Evolutionary conservation across 1,284 basidiomycete genomes (phyloP).

Genomic region (Leccinum fallax): DNA sequence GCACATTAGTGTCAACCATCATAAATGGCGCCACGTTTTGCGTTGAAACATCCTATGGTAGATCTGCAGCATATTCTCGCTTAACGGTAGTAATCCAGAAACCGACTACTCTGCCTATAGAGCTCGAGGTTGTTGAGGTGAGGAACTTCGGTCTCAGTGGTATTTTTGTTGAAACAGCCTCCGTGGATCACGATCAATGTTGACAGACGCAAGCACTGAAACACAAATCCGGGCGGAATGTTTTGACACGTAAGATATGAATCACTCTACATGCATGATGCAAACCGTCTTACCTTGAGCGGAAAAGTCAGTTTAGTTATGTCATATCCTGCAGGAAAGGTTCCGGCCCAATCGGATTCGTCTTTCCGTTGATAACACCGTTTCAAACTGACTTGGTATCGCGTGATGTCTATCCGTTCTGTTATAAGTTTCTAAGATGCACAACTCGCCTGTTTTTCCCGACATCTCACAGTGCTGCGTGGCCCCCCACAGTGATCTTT

Average conservation of each 20-base stretch:
- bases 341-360: not conserved
- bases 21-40: constrained; percentile 50
- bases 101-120: constrained; percentile 49
- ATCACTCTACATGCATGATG: not conserved
- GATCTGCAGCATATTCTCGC: constrained; percentile 9
- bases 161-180: constrained; percentile 49
- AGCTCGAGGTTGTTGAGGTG: constrained; percentile 36
- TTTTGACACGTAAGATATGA: not conserved
- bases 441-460: constrained; percentile 19
- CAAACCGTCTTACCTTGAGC: not conserved
- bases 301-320: constrained; percentile 6
- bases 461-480: constrained; percentile 1
- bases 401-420: constrained; percentile 3
- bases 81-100: constrained; percentile 36
- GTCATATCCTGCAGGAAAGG: not conserved
- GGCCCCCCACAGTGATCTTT: not conserved
- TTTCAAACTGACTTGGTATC: constrained; percentile 18
- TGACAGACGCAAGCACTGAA: constrained; percentile 14
- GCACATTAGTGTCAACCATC: constrained; percentile 40
- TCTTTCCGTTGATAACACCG: constrained; percentile 10
- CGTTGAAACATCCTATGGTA: constrained; percentile 57
- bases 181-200: constrained; percentile 50
- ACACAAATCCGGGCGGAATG: not conserved
- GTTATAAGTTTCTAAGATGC: constrained; percentile 9
- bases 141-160: constrained; percentile 45